Evolutionary conservation across 2,329 filamentous ascomycete genomes (phyloP), one percentile per base, ranked within the genome.

Genomic region (Trichophyton rubrum): DNA sequence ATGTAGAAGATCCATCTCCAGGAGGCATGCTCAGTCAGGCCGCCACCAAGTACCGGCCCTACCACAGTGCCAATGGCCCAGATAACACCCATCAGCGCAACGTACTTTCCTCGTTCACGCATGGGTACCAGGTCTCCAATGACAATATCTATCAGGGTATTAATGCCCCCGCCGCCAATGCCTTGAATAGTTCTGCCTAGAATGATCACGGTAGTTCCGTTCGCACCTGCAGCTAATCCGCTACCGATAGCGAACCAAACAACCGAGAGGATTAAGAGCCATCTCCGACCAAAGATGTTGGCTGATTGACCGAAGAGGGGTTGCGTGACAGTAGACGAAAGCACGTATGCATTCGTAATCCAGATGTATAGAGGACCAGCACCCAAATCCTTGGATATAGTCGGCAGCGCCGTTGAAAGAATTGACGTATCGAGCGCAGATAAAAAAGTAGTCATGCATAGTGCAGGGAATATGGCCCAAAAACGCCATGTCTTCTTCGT

Each of bases 251-350:
- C 71, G 61, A 82, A 82, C 1, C 79, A 58, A 2, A 68, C 71
- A 1, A 80, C 72, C 7, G 75, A 67, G 3, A 63, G 53, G 0
- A 80, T 69, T n/a, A 71, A 71, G 40, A 73, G 67, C 59, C 69
- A 75, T 24, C 76, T 72, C 1, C 80, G 73, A 3, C 81, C 81
- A 63, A 77, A 82, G 38, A 82, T 71, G 61, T 82, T 74, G 13
- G 77, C 72, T 0, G 80, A 62, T 65, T 82, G 79, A 0, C 78
- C 79, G 49, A 77, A 77, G 0, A 82, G 64, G 0, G 80, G 81
- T 60, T 79, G 79, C 1, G 80, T 55, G n/a, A 45, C 60, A 22
- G 64, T 53, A 13, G 49, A 58, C n/a, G 63, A 58, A 43, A 43
- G 40, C 7, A 38, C 33, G 11, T 38, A 38, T 9, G n/a, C 6